A percentile compares a stretch with the other conserved stretches of the same genome.
Evolutionary conservation across 2,329 filamentous ascomycete species (phyloP).

Genomic region (Aotearoamyces nothofagi): DNA sequence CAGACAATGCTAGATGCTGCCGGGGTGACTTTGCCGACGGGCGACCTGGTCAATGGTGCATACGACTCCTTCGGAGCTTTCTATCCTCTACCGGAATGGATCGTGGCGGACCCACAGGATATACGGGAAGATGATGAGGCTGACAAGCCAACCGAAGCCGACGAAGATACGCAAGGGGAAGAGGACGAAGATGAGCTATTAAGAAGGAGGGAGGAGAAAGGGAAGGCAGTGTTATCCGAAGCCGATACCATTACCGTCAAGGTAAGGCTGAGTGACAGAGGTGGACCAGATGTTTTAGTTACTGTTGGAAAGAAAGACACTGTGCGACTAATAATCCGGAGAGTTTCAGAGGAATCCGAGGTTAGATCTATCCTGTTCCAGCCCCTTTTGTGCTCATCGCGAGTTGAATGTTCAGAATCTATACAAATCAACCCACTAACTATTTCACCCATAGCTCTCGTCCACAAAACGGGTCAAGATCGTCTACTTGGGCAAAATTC

Average conservation of each 20-base stretch:
- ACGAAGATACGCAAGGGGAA: constrained; percentile 1
- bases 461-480: constrained; percentile 48
- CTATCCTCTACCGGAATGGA: constrained; percentile 52
- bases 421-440: constrained; percentile 1
- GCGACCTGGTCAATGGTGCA: constrained; percentile 53
- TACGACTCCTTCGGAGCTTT: constrained; percentile 59
- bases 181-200: constrained; percentile 25
- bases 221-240: constrained; percentile 14
- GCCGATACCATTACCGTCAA: constrained; percentile 12
- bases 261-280: constrained; percentile 22
- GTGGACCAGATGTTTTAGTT: constrained; percentile 46
- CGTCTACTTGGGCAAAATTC: constrained; percentile 66
- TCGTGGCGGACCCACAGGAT: constrained; percentile 54
- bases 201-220: constrained; percentile 31
- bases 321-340: constrained; percentile 47
- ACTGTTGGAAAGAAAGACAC: constrained; percentile 41
- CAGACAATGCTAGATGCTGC: constrained; percentile 70
- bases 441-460: constrained; percentile 27
- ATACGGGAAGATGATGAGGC: constrained; percentile 20
- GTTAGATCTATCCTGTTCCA: constrained; percentile 30
- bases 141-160: constrained; percentile 5
- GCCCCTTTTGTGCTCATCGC: too few species aligned
- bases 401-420: too few species aligned
- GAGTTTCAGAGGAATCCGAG: constrained; percentile 45
- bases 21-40: constrained; percentile 60